Evolutionary conservation across 495 filamentous ascomycete species (phyloP), one percentile per base, ranked within the genome.

Genomic region (Penicillium argentinense): DNA sequence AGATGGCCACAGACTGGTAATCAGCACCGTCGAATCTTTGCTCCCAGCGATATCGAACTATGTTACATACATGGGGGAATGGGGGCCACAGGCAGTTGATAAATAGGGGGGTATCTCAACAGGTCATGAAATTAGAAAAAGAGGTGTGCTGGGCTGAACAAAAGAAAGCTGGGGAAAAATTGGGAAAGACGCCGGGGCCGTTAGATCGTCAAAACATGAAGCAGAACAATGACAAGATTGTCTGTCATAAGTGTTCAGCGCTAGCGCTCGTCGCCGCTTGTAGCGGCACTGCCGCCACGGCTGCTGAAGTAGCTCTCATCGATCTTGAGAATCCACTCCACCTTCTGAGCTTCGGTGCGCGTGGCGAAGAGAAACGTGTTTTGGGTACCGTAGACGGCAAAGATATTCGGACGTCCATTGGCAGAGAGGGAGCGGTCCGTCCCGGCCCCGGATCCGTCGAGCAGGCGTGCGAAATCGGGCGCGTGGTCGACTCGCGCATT

Each of bases 301-400:
- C 56, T 72, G 46, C 64, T 74, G 44, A 81, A 80, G 47, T 77
- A 82, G 48, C 75, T 76, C 58, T 80, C 71, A 60, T 84, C 81
- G 33, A 96, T 86, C 59, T 82, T 84, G 54, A 88, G 71, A 54
- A 97, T 93, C 93, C 93, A 98, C 60, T 97, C 91, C 18, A 89
- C 82, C 72, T 95, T 95, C 58, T 96, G 89, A 11, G 82, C 72
- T 70, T 96, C 91, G 45, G 80, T 89, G 37, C 89, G 74, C 32
- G 89, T 87, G 18, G 89, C 88, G 68, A 99, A 97, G 40, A 99
- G 73, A 80, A 88, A 99, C 27, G 91, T 95, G 57, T 96, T 96
- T 57, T 92, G 82, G 48, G 84, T 85, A 27, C 88, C 92, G 60
- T 96, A 97, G 36, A 99, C 81, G 9, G 95, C 93, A 74, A 92